Evolutionary conservation across 1,284 basidiomycete species (phyloP).

Genomic region (Marasmius tenuissimus): DNA sequence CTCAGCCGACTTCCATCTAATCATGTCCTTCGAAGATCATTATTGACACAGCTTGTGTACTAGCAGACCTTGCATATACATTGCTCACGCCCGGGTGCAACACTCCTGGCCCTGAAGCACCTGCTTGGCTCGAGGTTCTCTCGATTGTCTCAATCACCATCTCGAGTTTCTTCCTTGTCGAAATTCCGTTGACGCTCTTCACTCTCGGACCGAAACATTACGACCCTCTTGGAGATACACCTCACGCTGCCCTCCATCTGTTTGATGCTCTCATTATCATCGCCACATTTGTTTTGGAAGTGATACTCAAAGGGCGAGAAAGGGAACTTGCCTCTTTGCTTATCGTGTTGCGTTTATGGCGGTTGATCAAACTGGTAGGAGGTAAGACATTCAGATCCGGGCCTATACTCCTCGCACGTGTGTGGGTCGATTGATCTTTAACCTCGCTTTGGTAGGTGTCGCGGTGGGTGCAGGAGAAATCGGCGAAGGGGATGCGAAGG

Average conservation of each 20-base stretch:
- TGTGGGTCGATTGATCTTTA: no score
- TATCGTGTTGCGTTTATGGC: constrained; percentile 74
- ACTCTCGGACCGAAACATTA: constrained; percentile 60
- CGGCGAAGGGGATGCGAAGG: constrained; percentile 49
- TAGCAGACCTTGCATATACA: constrained; percentile 67
- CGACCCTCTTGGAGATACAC: constrained; percentile 51
- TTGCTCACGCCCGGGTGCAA: constrained; percentile 57
- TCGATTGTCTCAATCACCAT: constrained; percentile 65
- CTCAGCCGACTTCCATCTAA: not conserved
- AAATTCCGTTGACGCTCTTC: constrained; percentile 72
- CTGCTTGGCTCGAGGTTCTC: constrained; percentile 63
- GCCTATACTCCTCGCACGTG: no score
- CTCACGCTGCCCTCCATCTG: constrained; percentile 61
- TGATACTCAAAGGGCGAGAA: constrained; percentile 63
- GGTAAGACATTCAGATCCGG: constrained; percentile 38
- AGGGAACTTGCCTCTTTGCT: constrained; percentile 69
- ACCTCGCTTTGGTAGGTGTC: constrained; percentile 47
- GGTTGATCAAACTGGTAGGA: constrained; percentile 75
- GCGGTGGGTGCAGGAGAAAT: constrained; percentile 75
- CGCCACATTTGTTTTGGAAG: constrained; percentile 71
- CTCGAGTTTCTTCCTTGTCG: constrained; percentile 69
- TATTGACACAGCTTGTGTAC: constrained; percentile 64
- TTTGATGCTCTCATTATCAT: constrained; percentile 74
- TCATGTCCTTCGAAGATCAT: constrained; percentile 44
- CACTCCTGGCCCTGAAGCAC: constrained; percentile 42